These are phyloP conservation scores for Bipolaris gigantea DNA, from an alignment of 2,329 filamentous ascomycete species.

Conservation along the genomic window DNA sequence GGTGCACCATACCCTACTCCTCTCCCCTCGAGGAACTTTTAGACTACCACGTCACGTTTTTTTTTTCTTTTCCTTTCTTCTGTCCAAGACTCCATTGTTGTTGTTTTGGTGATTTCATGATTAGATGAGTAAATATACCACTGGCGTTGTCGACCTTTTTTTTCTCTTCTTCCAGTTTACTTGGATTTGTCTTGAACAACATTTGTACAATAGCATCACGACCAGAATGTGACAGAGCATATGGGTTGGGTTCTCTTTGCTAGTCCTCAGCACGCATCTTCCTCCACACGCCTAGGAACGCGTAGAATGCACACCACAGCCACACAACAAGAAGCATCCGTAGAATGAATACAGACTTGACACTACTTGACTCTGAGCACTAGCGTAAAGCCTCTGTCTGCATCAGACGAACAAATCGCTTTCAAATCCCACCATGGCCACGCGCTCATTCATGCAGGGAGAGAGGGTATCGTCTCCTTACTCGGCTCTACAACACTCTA, in stretches of 20 bases:
- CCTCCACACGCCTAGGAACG: background rate
- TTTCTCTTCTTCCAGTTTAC: background rate
- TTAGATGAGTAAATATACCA: constrained; percentile 12
- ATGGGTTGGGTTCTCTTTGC: background rate
- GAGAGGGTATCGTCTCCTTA: background rate
- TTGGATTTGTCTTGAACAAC: background rate
- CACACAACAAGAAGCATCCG: background rate
- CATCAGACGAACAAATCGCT: background rate
- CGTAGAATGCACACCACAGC: background rate
- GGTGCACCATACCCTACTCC: constrained; percentile 19
- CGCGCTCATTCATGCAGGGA: background rate
- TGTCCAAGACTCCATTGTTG: constrained; percentile 6
- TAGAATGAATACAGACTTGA: background rate
- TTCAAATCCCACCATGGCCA: background rate
- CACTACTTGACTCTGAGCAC: background rate
- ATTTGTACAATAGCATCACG: background rate
- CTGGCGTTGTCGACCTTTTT: background rate
- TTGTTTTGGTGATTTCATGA: constrained; percentile 1
- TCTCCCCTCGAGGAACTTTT: constrained; percentile 35
- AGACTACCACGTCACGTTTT: constrained; percentile 7
- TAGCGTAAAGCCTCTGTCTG: background rate
- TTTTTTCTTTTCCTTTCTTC: background rate
- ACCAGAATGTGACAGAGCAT: constrained; percentile 1
- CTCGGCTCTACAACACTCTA: background rate
- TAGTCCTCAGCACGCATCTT: background rate